Base-by-base conservation (phyloP, 2,329 filamentous ascomycete genomes). In the Fusarium miscanthi region DNA sequence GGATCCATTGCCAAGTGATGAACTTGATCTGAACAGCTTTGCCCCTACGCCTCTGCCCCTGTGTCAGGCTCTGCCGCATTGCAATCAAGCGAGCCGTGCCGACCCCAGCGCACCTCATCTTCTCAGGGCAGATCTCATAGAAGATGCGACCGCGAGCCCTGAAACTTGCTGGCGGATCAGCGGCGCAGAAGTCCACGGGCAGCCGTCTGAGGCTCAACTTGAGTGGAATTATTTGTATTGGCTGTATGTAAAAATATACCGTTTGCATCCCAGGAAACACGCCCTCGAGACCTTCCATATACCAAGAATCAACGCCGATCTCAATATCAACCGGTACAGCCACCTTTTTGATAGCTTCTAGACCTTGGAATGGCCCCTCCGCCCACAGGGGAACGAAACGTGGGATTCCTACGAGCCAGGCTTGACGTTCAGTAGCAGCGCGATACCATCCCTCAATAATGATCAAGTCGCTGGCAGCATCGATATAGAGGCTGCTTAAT, bases 1-100 rank as follows among this genome's bases (percentile, higher is more conserved):
- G n/a, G 40, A 53, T 35, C 45, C 57, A 60, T 31, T 33, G 11
- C 45, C 57, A 53, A 19, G 45, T 41, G 5, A 60, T 8, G 16
- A 42, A 60, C 57, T 42, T 30, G 27, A 30, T 30, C 27, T 30
- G 27, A 30, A 30, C 27, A 8, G 27, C 27, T 30, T 8, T 30
- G 27, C 27, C 27, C 27, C 27, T 30, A 30, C 27, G 27, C 6
- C 27, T 25, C 23, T 25, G 23, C 23, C 23, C 23, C 23, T 30
- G 27, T 7, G 4, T 30, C 27, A 30, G 27, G 7, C 27, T 30
- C 27, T 30, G 27, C 4, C 8, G 27, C 23, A 30, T 30, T 30
- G 27, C 27, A 30, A 30, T 30, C 6, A 30, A 30, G 27, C 27
- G 27, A 30, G 27, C 27, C 27, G 27, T 30, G 27, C 8, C 27